Evolutionary conservation across 768 basidiomycete species (phyloP), one percentile per base, ranked within the genome.

Genomic region (Mycena haematopus): DNA sequence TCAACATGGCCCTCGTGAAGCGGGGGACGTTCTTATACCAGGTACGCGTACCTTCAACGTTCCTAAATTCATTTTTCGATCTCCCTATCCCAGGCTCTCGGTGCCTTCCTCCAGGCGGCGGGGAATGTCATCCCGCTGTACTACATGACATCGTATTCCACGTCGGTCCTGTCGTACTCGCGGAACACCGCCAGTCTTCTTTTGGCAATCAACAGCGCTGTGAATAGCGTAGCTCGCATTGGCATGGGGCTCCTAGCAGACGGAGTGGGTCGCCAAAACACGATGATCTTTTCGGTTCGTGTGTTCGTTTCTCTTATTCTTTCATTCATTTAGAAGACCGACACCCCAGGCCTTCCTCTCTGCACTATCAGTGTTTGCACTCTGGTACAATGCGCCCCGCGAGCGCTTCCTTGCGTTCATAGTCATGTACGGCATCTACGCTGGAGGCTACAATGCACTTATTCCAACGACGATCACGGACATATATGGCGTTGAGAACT

Each of bases 71-170:
- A 42, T n/a, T 10, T 42, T 10, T n/a, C 31, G 6, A 36, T 42
- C 27, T 24, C 10, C 17, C 25, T 17, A 3, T 31, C 29, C 25
- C 55, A 80, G 80, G 71, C 78, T 1, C 58, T 78, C 0, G 80
- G 76, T 2, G 75, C 80, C 0, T 76, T 81, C 55, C 67, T 81
- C 19, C 80, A 81, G 58, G 80, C 80, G 2, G 79, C 78, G 1
- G 80, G 81, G 8, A 81, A 81, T 62, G 71, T 79, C 59, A 75
- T 82, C 25, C 81, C 80, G 0, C 69, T 77, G 19, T 81, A 80
- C 63, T 82, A 80, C 68, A 68, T 80, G 60, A 74, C 78, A 0
- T 78, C 77, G 2, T 82, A 82, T 68, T 77, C 79, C 5, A 68
- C 73, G 15, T 73, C 77, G 3, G 75, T 82, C 7, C 70, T 81